Evolutionary conservation across 495 filamentous ascomycete genomes (phyloP), one percentile per base, ranked within the genome.

Genomic region (Xylaria acuta): DNA sequence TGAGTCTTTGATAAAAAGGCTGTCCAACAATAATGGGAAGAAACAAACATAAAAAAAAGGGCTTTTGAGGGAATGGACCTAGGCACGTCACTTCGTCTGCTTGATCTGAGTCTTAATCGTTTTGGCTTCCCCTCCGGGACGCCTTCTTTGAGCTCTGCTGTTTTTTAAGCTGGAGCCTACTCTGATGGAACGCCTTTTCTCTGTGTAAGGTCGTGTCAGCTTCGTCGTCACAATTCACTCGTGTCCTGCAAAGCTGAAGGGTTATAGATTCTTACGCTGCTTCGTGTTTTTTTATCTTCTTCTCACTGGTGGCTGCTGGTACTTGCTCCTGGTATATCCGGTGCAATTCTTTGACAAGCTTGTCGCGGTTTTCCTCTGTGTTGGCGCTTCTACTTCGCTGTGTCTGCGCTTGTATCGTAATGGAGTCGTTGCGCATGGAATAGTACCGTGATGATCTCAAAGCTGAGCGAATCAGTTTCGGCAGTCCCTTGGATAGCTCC

Each of bases 81-180:
- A 22, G 6, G 56, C 18, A 12, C 56, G 20, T 36, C n/a, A 60
- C 4, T 38, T 60, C 18, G 3, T n/a, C 32, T 60, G 8, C n/a
- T 65, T 34, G 27, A 18, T 32, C 3, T 30, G 30, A 30, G 27
- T n/a, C 32, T 67, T 30, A 70, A 11, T 77, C 72, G 9, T 41
- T 14, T 22, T 60, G 70, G 14, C 43, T 67, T 25, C 88, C 84
- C 80, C 86, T 88, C 30, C 94, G 88, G 70, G 83, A 86, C 32
- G 85, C 86, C 81, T 98, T 98, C 84, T 98, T 98, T 62, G 84
- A 88, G 74, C 91, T 90, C 64, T 92, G 92, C 36, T 84, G 74
- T 82, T 97, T 97, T 82, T 98, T 98, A 20, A 77, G 80, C 77
- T 85, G 89, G 45, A 97, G 72, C 64, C 94, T 84, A n/a, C 82